phyloP scores from a whole-genome alignment of 371 early-diverging fungal species.

The Haplosporangium sp. region DNA sequence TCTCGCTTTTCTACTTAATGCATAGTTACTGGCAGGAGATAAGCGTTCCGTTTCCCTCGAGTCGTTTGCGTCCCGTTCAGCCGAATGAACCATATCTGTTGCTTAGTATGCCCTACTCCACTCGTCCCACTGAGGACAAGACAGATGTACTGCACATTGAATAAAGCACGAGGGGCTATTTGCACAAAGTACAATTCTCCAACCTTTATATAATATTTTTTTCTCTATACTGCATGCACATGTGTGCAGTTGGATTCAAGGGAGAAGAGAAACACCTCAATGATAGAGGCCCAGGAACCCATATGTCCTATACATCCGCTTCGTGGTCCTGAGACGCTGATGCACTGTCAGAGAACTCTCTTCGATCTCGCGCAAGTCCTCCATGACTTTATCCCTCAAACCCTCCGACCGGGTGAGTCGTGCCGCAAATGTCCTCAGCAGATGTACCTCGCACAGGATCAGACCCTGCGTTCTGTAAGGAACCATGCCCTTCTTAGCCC shows the following conservation, averaged over 20 bases:
- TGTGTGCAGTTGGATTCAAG: too few relatives aligned
- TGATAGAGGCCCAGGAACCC: constrained; percentile 47
- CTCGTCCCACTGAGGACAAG: too few relatives aligned
- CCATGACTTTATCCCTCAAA: constrained; percentile 74
- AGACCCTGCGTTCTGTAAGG: constrained; percentile 77
- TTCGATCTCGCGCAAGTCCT: constrained; percentile 80
- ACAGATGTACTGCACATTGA: too few relatives aligned
- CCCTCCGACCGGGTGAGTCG: constrained; percentile 62
- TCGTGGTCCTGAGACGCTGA: constrained; percentile 71
- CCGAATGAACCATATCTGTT: neutral
- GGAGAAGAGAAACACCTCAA: neutral
- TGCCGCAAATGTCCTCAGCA: constrained; percentile 64
- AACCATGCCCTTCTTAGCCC: constrained; percentile 55
- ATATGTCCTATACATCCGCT: constrained; percentile 67
- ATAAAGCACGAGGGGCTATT: too few relatives aligned
- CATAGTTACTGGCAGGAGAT: neutral
- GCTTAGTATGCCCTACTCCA: neutral
- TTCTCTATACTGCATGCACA: too few relatives aligned
- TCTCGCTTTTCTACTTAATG: too few relatives aligned
- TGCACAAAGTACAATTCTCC: too few relatives aligned
- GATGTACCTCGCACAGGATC: constrained; percentile 75
- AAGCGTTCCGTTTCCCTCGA: constrained; percentile 11
- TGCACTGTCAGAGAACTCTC: constrained; percentile 63
- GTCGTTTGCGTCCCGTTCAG: neutral
- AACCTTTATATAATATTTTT: too few relatives aligned